Evolutionary conservation across 2,329 filamentous ascomycete species (phyloP).

Genomic region (Sporothrix luriei): DNA sequence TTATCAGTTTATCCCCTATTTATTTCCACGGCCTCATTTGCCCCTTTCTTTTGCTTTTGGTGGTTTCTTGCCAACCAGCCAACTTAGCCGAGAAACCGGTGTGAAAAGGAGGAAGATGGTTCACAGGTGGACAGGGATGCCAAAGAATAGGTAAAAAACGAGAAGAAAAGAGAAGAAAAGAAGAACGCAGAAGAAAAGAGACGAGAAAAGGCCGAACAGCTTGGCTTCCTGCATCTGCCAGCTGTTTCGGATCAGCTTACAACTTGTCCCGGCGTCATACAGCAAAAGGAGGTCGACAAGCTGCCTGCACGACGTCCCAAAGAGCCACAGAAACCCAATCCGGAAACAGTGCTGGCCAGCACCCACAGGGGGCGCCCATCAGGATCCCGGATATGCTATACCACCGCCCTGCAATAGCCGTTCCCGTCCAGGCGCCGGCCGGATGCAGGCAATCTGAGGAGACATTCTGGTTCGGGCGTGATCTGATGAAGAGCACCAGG

Average conservation of each 20-base stretch:
- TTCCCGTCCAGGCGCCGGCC: slow-evolving; percentile 18
- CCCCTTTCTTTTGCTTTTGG: neutral
- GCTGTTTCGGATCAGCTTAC: slow-evolving; percentile 20
- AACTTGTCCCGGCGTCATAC: slow-evolving; percentile 20
- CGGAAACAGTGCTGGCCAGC: slow-evolving; percentile 1
- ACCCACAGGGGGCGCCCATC: neutral
- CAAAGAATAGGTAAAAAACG: neutral
- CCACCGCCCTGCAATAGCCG: slow-evolving; percentile 5
- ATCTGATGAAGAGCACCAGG: slow-evolving; percentile 5
- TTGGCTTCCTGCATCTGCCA: neutral
- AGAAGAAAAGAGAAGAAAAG: neutral
- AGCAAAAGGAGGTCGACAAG: neutral
- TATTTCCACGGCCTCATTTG: neutral
- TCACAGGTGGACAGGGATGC: neutral
- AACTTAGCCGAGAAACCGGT: slow-evolving; percentile 28
- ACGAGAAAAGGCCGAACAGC: neutral
- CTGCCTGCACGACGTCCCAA: neutral
- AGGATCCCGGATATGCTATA: neutral
- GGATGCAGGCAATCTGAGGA: neutral
- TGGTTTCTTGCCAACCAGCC: neutral
- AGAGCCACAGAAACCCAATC: neutral
- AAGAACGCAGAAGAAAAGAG: too few relatives aligned
- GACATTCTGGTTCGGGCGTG: slow-evolving; percentile 6
- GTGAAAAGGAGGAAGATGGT: neutral
- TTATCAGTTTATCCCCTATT: neutral